These are phyloP conservation scores for Neurospora sp. DNA, from an alignment of 495 filamentous ascomycete species.

Conservation along the genomic window DNA sequence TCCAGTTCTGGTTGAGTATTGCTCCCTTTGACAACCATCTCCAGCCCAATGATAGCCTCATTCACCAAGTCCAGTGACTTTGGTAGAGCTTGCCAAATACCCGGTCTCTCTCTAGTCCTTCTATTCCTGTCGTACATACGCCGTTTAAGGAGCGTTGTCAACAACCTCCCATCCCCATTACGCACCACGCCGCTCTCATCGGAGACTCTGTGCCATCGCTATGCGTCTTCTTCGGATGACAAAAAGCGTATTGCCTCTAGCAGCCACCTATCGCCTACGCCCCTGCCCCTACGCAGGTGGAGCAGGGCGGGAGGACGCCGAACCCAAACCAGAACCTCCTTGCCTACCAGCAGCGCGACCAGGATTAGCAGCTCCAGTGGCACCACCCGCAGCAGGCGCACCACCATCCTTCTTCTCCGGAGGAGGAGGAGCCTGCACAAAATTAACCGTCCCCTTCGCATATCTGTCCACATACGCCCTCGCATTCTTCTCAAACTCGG, in stretches of 20 bases:
- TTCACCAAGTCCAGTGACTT: not conserved
- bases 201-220: not conserved
- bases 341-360: not conserved
- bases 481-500: constrained; percentile 74
- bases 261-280: not conserved
- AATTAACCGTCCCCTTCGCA: constrained; percentile 41
- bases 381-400: not conserved
- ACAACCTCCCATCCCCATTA: not conserved
- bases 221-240: not conserved
- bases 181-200: not conserved
- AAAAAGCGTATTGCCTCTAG: not conserved
- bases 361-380: not conserved
- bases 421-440: constrained; percentile 1
- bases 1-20: not conserved
- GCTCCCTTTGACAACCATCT: not conserved
- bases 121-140: not conserved
- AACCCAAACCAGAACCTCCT: not conserved
- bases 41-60: not conserved
- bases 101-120: not conserved
- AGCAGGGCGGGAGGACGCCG: not conserved
- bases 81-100: not conserved
- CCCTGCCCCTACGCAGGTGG: not conserved
- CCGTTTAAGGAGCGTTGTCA: not conserved
- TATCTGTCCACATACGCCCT: constrained; percentile 73
- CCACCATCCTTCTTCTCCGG: not conserved